phyloP scores from a whole-genome alignment of 192 early-diverging fungal genomes.

The Kappamyces sp. region DNA sequence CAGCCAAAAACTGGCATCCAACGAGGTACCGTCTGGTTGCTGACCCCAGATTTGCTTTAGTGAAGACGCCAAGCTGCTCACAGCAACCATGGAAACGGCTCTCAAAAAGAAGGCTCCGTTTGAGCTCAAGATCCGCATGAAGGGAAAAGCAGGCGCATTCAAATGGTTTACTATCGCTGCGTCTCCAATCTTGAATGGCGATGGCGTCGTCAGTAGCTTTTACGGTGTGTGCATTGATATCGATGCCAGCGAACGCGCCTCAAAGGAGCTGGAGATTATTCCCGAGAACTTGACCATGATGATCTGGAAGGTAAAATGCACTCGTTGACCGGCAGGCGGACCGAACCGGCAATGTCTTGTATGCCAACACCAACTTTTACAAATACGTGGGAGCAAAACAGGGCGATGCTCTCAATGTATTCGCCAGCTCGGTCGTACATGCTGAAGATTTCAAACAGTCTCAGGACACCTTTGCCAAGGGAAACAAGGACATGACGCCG shows the following conservation, averaged over 20 bases:
- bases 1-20: not conserved
- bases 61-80: not conserved
- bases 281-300: constrained; percentile 10
- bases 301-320: constrained; percentile 11
- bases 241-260: not conserved
- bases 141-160: not conserved
- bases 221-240: constrained; percentile 17
- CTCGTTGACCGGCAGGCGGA: not conserved
- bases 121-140: constrained; percentile 11
- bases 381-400: constrained; percentile 10
- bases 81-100: not conserved
- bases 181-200: constrained; percentile 5
- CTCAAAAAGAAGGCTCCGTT: not conserved
- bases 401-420: constrained; percentile 9
- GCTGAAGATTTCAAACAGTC: constrained; percentile 12
- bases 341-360: constrained; percentile 10
- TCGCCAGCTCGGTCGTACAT: constrained; percentile 8
- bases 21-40: not conserved
- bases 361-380: constrained; percentile 8
- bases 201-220: constrained; percentile 8
- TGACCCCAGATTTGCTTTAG: not conserved
- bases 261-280: constrained; percentile 3
- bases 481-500: constrained; percentile 3
- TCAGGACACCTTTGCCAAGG: constrained; percentile 1
- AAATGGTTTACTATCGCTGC: constrained; percentile 5